phyloP scores from a whole-genome alignment of 2,329 filamentous ascomycete species.

The Xylaria sp. region DNA sequence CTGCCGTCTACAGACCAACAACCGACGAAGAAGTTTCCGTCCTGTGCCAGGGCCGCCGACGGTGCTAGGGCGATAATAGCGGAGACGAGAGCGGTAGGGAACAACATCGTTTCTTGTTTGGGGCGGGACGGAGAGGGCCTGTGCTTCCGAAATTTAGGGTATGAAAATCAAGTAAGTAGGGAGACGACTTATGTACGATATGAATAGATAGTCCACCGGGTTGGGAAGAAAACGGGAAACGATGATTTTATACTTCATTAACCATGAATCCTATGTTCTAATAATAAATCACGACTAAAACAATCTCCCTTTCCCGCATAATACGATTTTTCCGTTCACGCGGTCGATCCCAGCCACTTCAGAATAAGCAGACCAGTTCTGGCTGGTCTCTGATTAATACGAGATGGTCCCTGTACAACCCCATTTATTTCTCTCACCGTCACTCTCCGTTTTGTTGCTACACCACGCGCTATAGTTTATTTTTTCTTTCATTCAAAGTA shows the following conservation, averaged over 20 bases:
- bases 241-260: not conserved
- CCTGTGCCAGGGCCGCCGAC: not conserved
- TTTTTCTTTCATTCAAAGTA: no score
- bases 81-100: not conserved
- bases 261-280: not conserved
- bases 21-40: conserved; percentile 2
- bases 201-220: not conserved
- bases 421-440: no score
- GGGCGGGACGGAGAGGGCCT: no score
- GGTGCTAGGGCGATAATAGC: not conserved
- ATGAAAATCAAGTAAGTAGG: not conserved
- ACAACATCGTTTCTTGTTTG: not conserved
- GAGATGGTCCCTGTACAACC: no score
- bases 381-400: no score
- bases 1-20: not conserved
- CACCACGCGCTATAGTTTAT: no score
- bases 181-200: not conserved
- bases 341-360: not conserved
- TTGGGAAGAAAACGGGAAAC: not conserved
- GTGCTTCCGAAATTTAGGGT: not conserved
- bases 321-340: not conserved
- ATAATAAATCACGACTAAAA: not conserved
- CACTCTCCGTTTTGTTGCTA: no score
- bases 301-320: not conserved
- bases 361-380: not conserved